Evolutionary conservation across 768 basidiomycete genomes (phyloP), one percentile per base, ranked within the genome.

Genomic region (Leccinum sublutescens): DNA sequence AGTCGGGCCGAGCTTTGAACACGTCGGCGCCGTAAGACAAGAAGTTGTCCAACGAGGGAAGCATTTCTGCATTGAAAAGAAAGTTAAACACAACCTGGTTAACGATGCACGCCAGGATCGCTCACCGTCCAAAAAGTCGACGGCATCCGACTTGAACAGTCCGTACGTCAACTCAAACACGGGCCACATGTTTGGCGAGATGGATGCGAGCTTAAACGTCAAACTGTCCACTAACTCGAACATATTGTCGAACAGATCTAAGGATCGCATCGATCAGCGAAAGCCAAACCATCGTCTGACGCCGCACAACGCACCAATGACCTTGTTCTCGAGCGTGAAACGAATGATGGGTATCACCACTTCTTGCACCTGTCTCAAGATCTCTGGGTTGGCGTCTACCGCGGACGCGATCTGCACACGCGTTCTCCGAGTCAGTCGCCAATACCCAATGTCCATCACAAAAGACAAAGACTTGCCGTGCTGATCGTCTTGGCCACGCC

Each of bases 41-140:
- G 69, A 93, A 91, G 79, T 95, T 95, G 77, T 93, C 91, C 57
- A 96, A 74, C 5, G 88, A 85, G 11, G 91, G 91, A 25, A 93
- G 80, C 91, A 94, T 95, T 70, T 95, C 93, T 87, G 40, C 14
- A 45, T n/a, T 45, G n/a, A 17, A 15, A 49, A 51, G 8, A 19
- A 31, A 7, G 10, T 34, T 56, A 23, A 59, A 58, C 14, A 33
- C 23, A 36, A 48, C 7, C 34, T 17, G 9, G 31, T 36, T 5
- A 15, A 50, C 10, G 27, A 54, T 6, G 11, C 21, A 56, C 9
- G 15, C 27, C 31, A 15, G 8, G 0, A 0, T 2, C 8, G 6
- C 80, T 56, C 54, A 88, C 93, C 93, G 64, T 94, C 91, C 55
- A 95, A 79, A 79, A 92, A 95, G 74, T 94, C 92, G 40, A 89